Percentiles rank a stretch among this genome's conserved stretches.
Conservation (phyloP, 2,329 filamentous ascomycete species). For the Fusarium illudens region DNA sequence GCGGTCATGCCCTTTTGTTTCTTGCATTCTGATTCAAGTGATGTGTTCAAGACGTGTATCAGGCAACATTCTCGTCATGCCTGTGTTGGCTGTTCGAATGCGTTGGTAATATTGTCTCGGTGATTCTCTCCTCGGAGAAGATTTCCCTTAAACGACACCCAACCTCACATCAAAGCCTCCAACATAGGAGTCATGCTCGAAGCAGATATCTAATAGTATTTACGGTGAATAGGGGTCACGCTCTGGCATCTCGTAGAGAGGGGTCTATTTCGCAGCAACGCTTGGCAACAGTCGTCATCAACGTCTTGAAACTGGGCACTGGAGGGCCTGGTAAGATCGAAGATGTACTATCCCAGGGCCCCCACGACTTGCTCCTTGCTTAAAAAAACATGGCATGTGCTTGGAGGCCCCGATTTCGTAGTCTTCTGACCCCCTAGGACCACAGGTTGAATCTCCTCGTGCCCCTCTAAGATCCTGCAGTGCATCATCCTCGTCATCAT, state of each 20-base stretch:
- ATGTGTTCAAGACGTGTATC: background rate
- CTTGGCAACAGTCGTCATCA: background rate
- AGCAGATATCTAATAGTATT: background rate
- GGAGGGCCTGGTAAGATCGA: background rate
- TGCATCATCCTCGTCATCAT: background rate
- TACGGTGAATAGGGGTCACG: background rate
- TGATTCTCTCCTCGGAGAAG: background rate
- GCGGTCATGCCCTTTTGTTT: conserved; percentile 9
- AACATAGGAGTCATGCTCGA: background rate
- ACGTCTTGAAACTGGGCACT: background rate
- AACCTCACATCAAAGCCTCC: background rate
- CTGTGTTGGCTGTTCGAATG: background rate
- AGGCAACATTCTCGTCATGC: rapidly evolving
- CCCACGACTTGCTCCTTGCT: background rate
- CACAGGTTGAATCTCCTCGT: background rate
- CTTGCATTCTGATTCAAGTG: conserved; percentile 2
- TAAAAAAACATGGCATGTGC: background rate
- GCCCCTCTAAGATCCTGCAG: background rate
- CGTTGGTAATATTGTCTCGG: background rate
- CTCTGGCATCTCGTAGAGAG: background rate
- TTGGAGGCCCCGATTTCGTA: background rate
- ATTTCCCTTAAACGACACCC: background rate
- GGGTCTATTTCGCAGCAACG: background rate
- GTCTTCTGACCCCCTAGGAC: background rate
- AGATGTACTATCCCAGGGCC: background rate